phyloP scores from a whole-genome alignment of 1,284 basidiomycete genomes.

The Mrakiaceae sp. region DNA sequence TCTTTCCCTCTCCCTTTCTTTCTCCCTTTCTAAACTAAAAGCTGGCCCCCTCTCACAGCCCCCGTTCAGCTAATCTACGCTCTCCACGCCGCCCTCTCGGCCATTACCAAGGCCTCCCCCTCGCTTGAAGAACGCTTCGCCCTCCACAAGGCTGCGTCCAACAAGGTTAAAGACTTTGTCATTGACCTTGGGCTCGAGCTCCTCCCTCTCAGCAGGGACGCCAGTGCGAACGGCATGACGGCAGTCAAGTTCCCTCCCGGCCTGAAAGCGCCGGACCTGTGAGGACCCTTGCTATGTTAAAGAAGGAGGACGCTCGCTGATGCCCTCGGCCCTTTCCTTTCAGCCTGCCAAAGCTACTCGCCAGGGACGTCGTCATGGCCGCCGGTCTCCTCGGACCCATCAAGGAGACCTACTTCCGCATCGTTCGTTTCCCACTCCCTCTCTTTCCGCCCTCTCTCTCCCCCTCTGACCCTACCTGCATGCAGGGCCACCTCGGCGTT shows the following conservation, averaged over 20 bases:
- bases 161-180: conserved; percentile 61
- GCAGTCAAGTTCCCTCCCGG: conserved; percentile 70
- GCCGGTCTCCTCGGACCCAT: conserved; percentile 78
- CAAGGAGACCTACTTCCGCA: conserved; percentile 52
- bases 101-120: conserved; percentile 50
- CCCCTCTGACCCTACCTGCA: not conserved
- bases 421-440: conserved; percentile 11
- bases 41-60: conserved; percentile 28
- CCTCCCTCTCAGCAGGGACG: conserved; percentile 52
- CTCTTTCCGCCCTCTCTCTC: not conserved
- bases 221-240: conserved; percentile 83
- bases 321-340: conserved; percentile 16
- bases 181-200: conserved; percentile 55
- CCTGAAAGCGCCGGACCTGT: conserved; percentile 55
- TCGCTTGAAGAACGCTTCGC: conserved; percentile 71
- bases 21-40: conserved; percentile 16
- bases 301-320: conserved; percentile 19
- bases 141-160: conserved; percentile 61
- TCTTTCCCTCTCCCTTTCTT: not conserved
- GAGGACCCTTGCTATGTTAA: not conserved
- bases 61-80: conserved; percentile 92
- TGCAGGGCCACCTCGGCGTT: conserved; percentile 69
- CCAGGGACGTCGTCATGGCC: conserved; percentile 69
- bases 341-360: conserved; percentile 38
- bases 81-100: conserved; percentile 63